Base-by-base conservation (phyloP, 148 eudicot genomes). In the Silene latifolia region DNA sequence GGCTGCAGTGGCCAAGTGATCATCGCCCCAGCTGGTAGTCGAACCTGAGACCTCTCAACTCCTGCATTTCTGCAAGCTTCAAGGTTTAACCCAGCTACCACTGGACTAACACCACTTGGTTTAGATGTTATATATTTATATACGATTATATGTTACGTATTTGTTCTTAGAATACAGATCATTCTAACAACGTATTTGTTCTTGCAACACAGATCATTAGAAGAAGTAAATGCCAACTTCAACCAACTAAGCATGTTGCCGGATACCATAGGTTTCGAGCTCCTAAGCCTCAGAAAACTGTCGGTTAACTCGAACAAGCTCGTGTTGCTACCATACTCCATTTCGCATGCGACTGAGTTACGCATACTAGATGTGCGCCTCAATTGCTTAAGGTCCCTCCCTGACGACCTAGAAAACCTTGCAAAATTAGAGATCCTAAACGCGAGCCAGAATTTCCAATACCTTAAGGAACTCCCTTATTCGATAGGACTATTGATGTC, bases 271-370 rank as follows among this genome's bases (percentile, higher is more conserved):
- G 97, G 97, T 0, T 91, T 91, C 69, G 91, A 89, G 79, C 90
- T 91, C 17, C 42, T 76, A 47, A 89, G 79, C 74, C 85, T 91
- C 0, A 88, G 80, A 74, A 88, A 84, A 27, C 83, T 91, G 7
- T 85, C 86, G 1, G 82, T 91, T 3, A 91, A 91, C 84, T 91
- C 97, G 7, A 91, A 91, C 86, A 89, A 86, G 80, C 82, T 91
- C 23, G 56, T 72, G 7, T 77, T 68, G 72, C 82, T 91, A 42
- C 97, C 97, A 0, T 80, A 80, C 75, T 89, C 97, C 12, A 80
- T 84, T 57, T 85, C 82, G 62, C 93, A 91, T 69, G 81, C 87
- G 23, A 88, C 91, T 24, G 72, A 82, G 42, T 86, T 91, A n/a
- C 85, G 81, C 9, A 48, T 81, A 25, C 77, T 91, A 0, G 97